Evolutionary conservation across 2,329 filamentous ascomycete species (phyloP).

Genomic region (Rachicladosporium sp.): DNA sequence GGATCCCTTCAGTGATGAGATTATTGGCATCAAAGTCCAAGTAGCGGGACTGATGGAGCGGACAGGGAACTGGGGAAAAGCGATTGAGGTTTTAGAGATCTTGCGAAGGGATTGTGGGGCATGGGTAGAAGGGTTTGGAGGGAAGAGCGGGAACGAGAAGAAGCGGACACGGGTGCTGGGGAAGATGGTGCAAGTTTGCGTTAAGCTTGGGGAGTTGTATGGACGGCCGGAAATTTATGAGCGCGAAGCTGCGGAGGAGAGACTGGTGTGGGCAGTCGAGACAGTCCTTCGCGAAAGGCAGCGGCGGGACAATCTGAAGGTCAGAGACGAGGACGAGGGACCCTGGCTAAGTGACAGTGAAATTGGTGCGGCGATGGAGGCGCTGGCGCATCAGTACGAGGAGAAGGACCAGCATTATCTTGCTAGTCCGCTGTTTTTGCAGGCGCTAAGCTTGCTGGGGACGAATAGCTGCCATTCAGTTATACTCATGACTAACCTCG

Average conservation of each 20-base stretch:
- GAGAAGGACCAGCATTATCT: conserved; percentile 63
- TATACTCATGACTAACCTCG: conserved; percentile 76
- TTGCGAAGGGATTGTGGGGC: conserved; percentile 54
- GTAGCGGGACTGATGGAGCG: conserved; percentile 70
- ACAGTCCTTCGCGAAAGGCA: conserved; percentile 63
- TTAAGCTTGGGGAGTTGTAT: conserved; percentile 80
- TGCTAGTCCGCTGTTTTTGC: conserved; percentile 73
- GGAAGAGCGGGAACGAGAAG: conserved; percentile 31
- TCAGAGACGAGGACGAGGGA: conserved; percentile 54
- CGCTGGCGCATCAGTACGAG: conserved; percentile 67
- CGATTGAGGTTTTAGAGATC: conserved; percentile 68
- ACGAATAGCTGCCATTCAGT: conserved; percentile 61
- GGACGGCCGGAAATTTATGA: conserved; percentile 63
- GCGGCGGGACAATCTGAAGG: conserved; percentile 46
- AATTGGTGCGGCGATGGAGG: conserved; percentile 64
- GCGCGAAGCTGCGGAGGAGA: conserved; percentile 59
- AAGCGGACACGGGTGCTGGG: conserved; percentile 55
- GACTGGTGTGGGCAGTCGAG: conserved; percentile 70
- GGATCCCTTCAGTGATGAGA: conserved; percentile 82
- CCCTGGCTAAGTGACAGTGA: conserved; percentile 59
- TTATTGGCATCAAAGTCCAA: conserved; percentile 78
- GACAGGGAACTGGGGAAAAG: conserved; percentile 55
- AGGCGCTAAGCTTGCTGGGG: conserved; percentile 60
- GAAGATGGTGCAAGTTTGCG: conserved; percentile 61
- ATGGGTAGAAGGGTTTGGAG: conserved; percentile 35